Percentiles rank a stretch among this genome's conserved stretches.
phyloP scores from a whole-genome alignment of 2,329 filamentous ascomycete species.

The Ascochyta koolunga region DNA sequence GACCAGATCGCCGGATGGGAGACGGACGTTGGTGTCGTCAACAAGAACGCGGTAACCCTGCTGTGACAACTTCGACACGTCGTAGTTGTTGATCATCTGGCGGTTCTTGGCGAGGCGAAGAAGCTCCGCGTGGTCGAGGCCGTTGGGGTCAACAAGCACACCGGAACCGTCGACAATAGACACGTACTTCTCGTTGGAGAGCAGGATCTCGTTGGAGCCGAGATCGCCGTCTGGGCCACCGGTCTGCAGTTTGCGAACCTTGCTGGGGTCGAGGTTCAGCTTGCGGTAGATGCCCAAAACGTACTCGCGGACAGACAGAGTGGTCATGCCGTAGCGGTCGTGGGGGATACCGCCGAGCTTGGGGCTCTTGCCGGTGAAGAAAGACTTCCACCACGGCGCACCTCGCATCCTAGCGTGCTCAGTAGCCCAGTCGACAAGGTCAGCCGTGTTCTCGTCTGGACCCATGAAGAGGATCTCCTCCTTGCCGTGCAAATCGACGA shows the following conservation, averaged over 20 bases:
- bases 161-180: slow-evolving; percentile 95
- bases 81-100: slow-evolving; percentile 88
- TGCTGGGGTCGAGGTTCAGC: slow-evolving; percentile 82
- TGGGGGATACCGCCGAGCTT: slow-evolving; percentile 96
- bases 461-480: slow-evolving; percentile 98
- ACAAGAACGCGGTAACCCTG: slow-evolving; percentile 91
- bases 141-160: slow-evolving; percentile 91
- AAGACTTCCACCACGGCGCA: slow-evolving; percentile 99
- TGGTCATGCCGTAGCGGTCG: slow-evolving; percentile 97
- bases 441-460: slow-evolving; percentile 97
- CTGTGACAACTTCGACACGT: slow-evolving; percentile 81
- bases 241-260: slow-evolving; percentile 93
- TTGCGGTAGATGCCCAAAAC: slow-evolving; percentile 97
- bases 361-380: slow-evolving; percentile 98
- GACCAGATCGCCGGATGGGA: slow-evolving; percentile 85
- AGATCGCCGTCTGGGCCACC: slow-evolving; percentile 96
- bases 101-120: slow-evolving; percentile 82
- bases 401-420: slow-evolving; percentile 86
- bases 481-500: slow-evolving; percentile 93
- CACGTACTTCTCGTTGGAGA: slow-evolving; percentile 94
- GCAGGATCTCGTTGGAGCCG: slow-evolving; percentile 95
- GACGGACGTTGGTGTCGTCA: slow-evolving; percentile 86
- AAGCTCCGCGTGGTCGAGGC: slow-evolving; percentile 83
- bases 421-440: slow-evolving; percentile 98
- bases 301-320: slow-evolving; percentile 92